A percentile compares a stretch with the other conserved stretches of the same genome.
These are phyloP conservation scores for Prosopis cineraria DNA, from an alignment of 306 rosid species.

Conservation along the genomic window DNA sequence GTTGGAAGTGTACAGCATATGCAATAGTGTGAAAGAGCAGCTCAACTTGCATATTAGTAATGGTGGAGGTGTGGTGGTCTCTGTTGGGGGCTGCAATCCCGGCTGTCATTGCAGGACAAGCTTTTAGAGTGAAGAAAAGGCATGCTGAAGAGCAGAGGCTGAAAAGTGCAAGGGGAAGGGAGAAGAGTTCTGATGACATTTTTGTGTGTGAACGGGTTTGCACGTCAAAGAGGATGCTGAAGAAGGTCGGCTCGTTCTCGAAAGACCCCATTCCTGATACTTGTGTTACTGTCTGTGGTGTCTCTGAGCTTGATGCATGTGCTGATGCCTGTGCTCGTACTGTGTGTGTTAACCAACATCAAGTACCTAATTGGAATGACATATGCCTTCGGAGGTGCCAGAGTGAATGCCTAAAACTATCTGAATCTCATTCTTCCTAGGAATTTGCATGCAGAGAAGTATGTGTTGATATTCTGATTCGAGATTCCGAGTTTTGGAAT, in stretches of 20 bases:
- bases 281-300: slow-evolving; percentile 93
- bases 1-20: slow-evolving; percentile 34
- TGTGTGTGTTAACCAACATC: slow-evolving; percentile 93
- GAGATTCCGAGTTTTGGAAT: not conserved
- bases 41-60: slow-evolving; percentile 38
- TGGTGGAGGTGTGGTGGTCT: slow-evolving; percentile 98
- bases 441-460: not conserved
- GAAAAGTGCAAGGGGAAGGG: slow-evolving; percentile 81
- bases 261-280: slow-evolving; percentile 97
- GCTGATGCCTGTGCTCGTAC: slow-evolving; percentile 96
- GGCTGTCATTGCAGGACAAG: slow-evolving; percentile 82
- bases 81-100: slow-evolving; percentile 83
- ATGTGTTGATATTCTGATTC: not conserved
- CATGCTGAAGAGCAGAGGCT: slow-evolving; percentile 68
- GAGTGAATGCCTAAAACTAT: slow-evolving; percentile 89
- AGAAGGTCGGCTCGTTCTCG: slow-evolving; percentile 87
- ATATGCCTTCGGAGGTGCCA: slow-evolving; percentile 89
- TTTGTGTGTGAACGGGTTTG: slow-evolving; percentile 96
- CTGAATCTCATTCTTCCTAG: slow-evolving; percentile 64
- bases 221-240: slow-evolving; percentile 88
- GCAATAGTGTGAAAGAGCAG: slow-evolving; percentile 37
- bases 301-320: slow-evolving; percentile 89
- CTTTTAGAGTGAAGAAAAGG: slow-evolving; percentile 66
- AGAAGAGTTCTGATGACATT: slow-evolving; percentile 83
- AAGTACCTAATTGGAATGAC: slow-evolving; percentile 93